Evolutionary conservation across 805 yeast species (phyloP), one percentile per base, ranked within the genome.

Genomic region (Candida qinlingensis): DNA sequence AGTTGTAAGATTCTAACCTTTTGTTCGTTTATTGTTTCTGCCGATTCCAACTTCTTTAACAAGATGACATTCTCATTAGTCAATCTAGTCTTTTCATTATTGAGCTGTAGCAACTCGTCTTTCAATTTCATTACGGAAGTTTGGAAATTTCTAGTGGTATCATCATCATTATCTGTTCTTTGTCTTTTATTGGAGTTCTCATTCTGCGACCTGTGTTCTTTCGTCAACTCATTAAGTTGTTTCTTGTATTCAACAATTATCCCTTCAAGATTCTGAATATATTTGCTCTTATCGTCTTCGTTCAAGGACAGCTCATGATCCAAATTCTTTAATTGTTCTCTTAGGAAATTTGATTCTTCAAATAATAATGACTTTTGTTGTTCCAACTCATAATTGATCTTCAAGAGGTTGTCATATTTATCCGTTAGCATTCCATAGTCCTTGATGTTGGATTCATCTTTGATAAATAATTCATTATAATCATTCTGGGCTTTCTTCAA

Each of bases 291-390:
- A 8, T 58, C 60, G 30, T 55, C 49, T n/a, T 54, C 54, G 35
- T 54, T 54, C 31, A 50, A 39, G 7, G 56, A 46, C 25, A 61
- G 61, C 38, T 60, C 55, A 10, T 61, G 58, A 50, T 78, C 83
- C 41, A 77, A 60, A 31, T 73, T 73, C 46, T 80, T 75, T 44
- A 85, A 60, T 62, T 81, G 83, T 38, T 71, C 71, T 50, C 85
- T 69, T 46, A 85, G 65, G 49, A 81, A 72, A 46, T 73, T 77
- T 30, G 81, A 74, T 58, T 85, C 91, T 52, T 77, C 79, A 27
- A 68, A 57, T n/a, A 82, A 75, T 39, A 84, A 65, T 3, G 68
- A 58, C 45, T 72, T 72, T 49, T 81, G 83, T 46, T 76, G 74
- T 43, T 79, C 78, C 6, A 77, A 60, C 47, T 81, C 75, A 64